phyloP scores from a whole-genome alignment of 116 monocot genomes.

The Cymodocea nodosa region DNA sequence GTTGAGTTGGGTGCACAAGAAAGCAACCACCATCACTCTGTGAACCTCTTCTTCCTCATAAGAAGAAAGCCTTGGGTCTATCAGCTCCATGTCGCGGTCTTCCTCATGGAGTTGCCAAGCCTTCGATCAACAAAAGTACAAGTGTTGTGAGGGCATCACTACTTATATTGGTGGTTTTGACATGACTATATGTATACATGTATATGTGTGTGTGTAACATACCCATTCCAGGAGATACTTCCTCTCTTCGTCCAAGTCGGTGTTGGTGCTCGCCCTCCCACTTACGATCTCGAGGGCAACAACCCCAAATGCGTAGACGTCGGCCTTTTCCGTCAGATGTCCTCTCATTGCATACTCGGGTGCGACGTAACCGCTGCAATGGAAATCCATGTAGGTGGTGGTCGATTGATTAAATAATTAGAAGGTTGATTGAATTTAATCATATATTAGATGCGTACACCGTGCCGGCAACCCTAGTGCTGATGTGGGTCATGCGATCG shows the following conservation, averaged over 20 bases:
- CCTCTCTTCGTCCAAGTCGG: not conserved
- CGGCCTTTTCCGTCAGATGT: not conserved
- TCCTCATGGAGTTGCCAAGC: not conserved
- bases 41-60: not conserved
- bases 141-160: not conserved
- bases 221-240: conserved; percentile 4
- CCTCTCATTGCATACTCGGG: not conserved
- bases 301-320: not conserved
- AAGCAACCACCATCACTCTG: not conserved
- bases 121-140: not conserved
- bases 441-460: conserved; percentile 22
- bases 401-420: no score
- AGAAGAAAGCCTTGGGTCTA: not conserved
- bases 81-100: not conserved
- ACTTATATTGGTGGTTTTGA: not conserved
- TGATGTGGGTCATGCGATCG: conserved; percentile 53
- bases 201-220: not conserved
- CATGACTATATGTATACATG: not conserved
- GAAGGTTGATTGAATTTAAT: not conserved
- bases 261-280: not conserved
- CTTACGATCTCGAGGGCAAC: conserved; percentile 1
- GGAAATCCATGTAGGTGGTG: not conserved
- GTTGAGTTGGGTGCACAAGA: not conserved
- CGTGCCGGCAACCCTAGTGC: conserved; percentile 67
- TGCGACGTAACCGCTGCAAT: not conserved